Base-by-base conservation (phyloP, 1,284 basidiomycete species). In the Ganoderma leucocontextum region DNA sequence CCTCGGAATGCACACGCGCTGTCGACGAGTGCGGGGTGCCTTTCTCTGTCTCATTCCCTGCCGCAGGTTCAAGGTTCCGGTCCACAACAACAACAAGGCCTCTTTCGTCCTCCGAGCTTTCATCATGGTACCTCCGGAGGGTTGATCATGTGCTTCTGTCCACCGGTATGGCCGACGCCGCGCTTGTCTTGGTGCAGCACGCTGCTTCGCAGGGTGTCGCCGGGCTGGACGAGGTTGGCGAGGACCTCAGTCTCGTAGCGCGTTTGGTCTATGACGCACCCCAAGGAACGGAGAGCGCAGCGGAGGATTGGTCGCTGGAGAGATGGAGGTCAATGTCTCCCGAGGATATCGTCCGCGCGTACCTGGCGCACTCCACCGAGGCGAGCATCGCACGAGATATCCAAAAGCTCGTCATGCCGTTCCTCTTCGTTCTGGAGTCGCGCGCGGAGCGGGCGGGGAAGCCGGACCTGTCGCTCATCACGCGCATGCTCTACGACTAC, bases 351-450 rank as follows among this genome's bases (percentile, higher is more conserved):
- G 83, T 98, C 66, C 81, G 81, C 17, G 92, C 92, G 33, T 97
- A 97, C 78, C 86, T 97, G 9, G 81, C 86, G 6, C 82, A 90
- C 77, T 92, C 95, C 9, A 89, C 87, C 0, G 84, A 91, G 4
- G 82, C 84, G 2, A 87, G 86, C 17, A 76, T 98, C n/a, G 86
- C 90, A 1, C 79, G 80, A 59, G 91, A 96, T 74, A 91, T 98
- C 62, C 83, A 86, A 33, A 86, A 85, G 38, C 89, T 97, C 36
- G 93, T 96, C 65, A 85, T 96, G 80, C 96, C 96, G 1, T 98
- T 97, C 77, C 87, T 98, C 0, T 96, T 92, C 73, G 95, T 97
- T 25, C 84, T 97, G 25, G 95, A 97, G 79, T 88, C 93, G 19
- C 90, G 93, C 35, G 89, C 90, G 61, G 96, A 97, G 78, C 90